Conservation (phyloP, 176 grass and related monocot genomes). For the Juncus effusus region DNA sequence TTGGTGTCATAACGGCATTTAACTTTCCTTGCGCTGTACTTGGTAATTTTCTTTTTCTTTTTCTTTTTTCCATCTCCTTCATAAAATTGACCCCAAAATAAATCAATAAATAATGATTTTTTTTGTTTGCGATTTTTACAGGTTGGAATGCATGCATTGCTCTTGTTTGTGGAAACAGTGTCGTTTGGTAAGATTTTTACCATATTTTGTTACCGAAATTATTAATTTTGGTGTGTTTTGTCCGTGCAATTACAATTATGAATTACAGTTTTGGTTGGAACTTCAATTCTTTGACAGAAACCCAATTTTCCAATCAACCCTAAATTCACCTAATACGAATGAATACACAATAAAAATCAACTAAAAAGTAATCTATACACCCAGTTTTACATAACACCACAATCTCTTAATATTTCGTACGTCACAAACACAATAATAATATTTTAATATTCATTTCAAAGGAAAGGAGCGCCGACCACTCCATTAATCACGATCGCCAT, state of each 20-base stretch:
- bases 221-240: too few species aligned
- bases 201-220: too few species aligned
- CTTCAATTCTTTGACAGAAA: too few species aligned
- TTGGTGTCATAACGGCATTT: conserved; percentile 95
- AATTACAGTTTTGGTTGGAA: too few species aligned
- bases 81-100: not conserved
- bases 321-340: too few species aligned
- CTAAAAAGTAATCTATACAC: too few species aligned
- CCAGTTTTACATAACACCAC: too few species aligned
- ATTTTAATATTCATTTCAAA: conserved; percentile 26
- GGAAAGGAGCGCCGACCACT: conserved; percentile 99
- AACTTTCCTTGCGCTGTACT: conserved; percentile 97
- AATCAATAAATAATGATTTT: conserved; percentile 11
- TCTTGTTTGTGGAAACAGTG: conserved; percentile 81
- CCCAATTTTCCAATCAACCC: too few species aligned
- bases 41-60: conserved; percentile 44
- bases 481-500: conserved; percentile 94
- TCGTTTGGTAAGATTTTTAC: conserved; percentile 64
- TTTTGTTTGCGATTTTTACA: conserved; percentile 37
- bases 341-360: too few species aligned
- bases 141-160: conserved; percentile 99
- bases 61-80: conserved; percentile 14
- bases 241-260: too few species aligned
- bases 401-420: not conserved
- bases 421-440: conserved; percentile 7